Base-by-base conservation (phyloP, 805 yeast genomes). In the Pichia californica region DNA sequence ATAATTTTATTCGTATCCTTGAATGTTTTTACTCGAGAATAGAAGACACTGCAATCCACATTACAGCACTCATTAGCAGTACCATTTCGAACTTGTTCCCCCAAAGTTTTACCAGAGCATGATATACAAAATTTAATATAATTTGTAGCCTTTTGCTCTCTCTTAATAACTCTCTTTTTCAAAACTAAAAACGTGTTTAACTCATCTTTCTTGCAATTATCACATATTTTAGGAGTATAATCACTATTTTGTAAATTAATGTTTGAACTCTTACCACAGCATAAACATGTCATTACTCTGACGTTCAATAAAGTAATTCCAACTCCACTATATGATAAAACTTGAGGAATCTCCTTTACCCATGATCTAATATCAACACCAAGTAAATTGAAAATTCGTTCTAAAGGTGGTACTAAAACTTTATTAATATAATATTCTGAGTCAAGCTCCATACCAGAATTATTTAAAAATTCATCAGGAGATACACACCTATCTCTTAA, bases 401-500 rank as follows among this genome's bases (percentile, higher is more conserved):
- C 94, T 43, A 93, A 63, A 0, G 99, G 98, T 2, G 99, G 98
- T 8, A 91, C 77, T 37, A 93, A 62, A 2, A 87, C 87, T 55
- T 86, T 83, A 3, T 75, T 74, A 38, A 93, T 88, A 61, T 93
- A 93, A 57, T 93, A 93, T 31, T 85, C 88, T 18, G 82, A 71
- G 55, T 93, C 99, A 16, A 93, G 59, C 37, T 69, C 73, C 44
- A 73, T 57, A 3, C 39, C 45, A 49, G 57, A 34, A 48, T 53
- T 58, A 1, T 62, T 54, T n/a, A 89, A 57, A 47, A 82, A 77
- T 28, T 81, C 88, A 41, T 76, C 81, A 0, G 98, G 97, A 0
- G 93, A 67, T 3, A 86, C 71, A 43, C 91, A 83, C 20, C 96
- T 69, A 48, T 91, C 95, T 45, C 82, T 74, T 21, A 93, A 63